Evolutionary conservation across 75 land plant species (phyloP).

Genomic region (Picea glauca): DNA sequence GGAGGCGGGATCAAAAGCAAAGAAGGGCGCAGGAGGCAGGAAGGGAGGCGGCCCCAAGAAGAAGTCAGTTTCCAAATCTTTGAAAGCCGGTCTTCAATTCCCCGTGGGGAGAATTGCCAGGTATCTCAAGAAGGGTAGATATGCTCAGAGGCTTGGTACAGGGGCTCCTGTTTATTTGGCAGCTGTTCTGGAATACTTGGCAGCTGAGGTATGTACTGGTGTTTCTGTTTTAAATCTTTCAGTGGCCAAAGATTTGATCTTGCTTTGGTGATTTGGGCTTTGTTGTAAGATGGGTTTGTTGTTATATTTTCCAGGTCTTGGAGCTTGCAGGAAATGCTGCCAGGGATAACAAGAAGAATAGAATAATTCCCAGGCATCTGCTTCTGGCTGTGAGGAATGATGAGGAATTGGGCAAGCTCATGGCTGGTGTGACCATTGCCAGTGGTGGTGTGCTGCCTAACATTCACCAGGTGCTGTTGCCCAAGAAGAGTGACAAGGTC

Average conservation of each 20-base stretch:
- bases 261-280: no score
- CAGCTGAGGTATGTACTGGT: slow-evolving; percentile 14
- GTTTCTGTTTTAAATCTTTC: no score
- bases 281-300: no score
- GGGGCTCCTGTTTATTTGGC: slow-evolving; percentile 23
- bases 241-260: no score
- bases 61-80: neutral
- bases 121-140: slow-evolving; percentile 17
- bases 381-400: slow-evolving; percentile 33
- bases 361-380: slow-evolving; percentile 28
- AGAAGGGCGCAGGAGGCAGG: neutral
- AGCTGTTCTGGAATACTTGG: slow-evolving; percentile 20
- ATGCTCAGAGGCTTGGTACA: slow-evolving; percentile 18
- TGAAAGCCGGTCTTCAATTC: slow-evolving; percentile 20
- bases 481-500: neutral
- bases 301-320: slow-evolving; percentile 14
- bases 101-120: slow-evolving; percentile 19
- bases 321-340: slow-evolving; percentile 35
- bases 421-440: slow-evolving; percentile 24
- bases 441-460: slow-evolving; percentile 26
- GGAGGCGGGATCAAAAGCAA: neutral
- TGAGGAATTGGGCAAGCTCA: slow-evolving; percentile 20
- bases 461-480: slow-evolving; percentile 13
- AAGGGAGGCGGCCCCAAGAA: neutral
- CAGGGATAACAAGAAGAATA: slow-evolving; percentile 28